Evolutionary conservation across 2,329 filamentous ascomycete genomes (phyloP).

Genomic region (Fusarium sarcochroum): DNA sequence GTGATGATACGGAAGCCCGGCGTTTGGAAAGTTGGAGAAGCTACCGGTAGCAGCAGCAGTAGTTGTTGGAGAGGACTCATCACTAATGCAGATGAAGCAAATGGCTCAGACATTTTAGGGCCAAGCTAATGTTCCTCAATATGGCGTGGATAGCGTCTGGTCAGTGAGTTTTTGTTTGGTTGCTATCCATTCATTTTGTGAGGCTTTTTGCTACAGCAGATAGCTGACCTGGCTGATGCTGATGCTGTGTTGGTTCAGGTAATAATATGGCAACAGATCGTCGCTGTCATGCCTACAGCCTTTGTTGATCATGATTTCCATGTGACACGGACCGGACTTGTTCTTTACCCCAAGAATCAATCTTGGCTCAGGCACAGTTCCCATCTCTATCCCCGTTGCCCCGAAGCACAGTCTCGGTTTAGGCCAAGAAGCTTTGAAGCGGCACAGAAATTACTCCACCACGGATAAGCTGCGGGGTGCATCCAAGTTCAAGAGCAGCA

Average conservation of each 20-base stretch:
- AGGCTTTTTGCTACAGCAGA: background rate
- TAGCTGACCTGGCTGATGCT: background rate
- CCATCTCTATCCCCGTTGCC: conserved; percentile 15
- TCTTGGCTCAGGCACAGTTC: conserved; percentile 3
- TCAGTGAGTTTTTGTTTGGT: background rate
- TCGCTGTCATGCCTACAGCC: background rate
- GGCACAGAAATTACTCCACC: conserved; percentile 34
- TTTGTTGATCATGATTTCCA: background rate
- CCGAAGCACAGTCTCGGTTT: conserved; percentile 19
- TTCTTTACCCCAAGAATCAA: conserved; percentile 26
- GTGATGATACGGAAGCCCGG: conserved; percentile 4
- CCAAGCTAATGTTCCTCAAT: background rate
- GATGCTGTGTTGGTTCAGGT: background rate
- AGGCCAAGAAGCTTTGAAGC: conserved; percentile 13
- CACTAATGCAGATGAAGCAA: conserved; percentile 29
- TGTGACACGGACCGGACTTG: conserved; percentile 23
- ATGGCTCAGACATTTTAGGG: conserved; percentile 18
- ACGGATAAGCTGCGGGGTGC: conserved; percentile 43
- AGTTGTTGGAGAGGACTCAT: background rate
- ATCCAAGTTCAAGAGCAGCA: conserved; percentile 26
- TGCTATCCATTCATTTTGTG: background rate
- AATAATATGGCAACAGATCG: background rate
- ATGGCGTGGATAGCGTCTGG: background rate
- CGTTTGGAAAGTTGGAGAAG: conserved; percentile 39
- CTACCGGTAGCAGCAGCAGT: background rate